phyloP scores from a whole-genome alignment of 495 filamentous ascomycete species.

The Paragyromitra xinjiangensis region DNA sequence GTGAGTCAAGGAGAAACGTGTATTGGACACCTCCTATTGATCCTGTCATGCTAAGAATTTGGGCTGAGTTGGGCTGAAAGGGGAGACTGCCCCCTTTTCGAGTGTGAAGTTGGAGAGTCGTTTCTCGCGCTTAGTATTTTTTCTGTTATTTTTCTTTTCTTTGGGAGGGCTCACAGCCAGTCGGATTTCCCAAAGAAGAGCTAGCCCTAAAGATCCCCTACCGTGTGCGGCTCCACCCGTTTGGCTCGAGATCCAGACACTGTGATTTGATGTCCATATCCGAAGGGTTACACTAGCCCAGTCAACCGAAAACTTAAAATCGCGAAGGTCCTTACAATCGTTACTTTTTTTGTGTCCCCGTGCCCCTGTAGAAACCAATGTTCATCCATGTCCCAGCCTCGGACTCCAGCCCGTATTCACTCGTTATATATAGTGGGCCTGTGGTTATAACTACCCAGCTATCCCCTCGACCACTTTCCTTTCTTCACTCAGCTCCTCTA shows the following conservation, averaged over 20 bases:
- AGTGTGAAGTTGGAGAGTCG: background rate
- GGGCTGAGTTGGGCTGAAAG: background rate
- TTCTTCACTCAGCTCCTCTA: slow-evolving; percentile 18
- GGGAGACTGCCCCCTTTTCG: background rate
- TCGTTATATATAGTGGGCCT: background rate
- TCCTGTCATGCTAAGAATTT: background rate
- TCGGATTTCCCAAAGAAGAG: background rate
- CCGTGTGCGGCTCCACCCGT: background rate
- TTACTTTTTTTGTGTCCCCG: slow-evolving; percentile 12
- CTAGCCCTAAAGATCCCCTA: background rate
- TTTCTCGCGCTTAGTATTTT: background rate
- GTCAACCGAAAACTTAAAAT: slow-evolving; percentile 30
- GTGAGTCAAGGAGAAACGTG: background rate
- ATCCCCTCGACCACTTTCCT: slow-evolving; percentile 6
- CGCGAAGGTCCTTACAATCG: background rate
- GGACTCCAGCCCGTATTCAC: background rate
- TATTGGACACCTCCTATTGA: background rate
- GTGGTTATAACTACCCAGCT: slow-evolving; percentile 14
- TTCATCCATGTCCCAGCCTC: slow-evolving; percentile 2
- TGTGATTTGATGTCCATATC: slow-evolving; percentile 30
- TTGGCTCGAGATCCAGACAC: slow-evolving; percentile 14
- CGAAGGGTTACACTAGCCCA: slow-evolving; percentile 22
- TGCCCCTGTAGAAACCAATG: background rate
- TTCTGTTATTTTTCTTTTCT: background rate
- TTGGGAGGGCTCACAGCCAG: background rate